Evolutionary conservation across 1,139 yeast species (phyloP), one percentile per base, ranked within the genome.

Genomic region (Geotrichum phurueaensis): DNA sequence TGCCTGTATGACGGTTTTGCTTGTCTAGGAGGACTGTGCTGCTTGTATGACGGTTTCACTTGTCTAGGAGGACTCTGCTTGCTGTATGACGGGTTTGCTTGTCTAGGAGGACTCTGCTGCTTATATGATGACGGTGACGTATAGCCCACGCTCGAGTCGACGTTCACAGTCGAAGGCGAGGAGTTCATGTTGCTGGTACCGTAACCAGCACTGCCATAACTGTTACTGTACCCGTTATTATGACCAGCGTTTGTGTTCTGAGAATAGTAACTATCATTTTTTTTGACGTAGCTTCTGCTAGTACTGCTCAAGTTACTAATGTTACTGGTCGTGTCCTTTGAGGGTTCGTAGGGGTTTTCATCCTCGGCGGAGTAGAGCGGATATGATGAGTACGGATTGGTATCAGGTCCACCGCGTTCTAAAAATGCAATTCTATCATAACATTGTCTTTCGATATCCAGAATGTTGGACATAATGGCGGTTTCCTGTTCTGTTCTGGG

Each of bases 361-460:
- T 54, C 54, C 33, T 58, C 58, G 18, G 50, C 27, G 18, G 54
- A 33, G 18, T 49, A 53, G 45, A 31, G 13, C 22, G 49, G 49
- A 33, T 54, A 58, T 18, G 60, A 51, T 10, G 62, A 49, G 50
- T 61, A 61, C 1, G 62, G 63, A 31, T 57, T 54, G 7, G 56
- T 61, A 33, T 59, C 56, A 18, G 62, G 60, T 22, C 63, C 61
- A 3, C 63, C 62, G 2, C 62, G 60, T 47, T 61, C 62, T 13
- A 73, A 64, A 56, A 68, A 71, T 31, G 65, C 60, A 45, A 74
- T 73, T 29, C 77, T 65, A 58, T 74, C 76, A 52, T 68, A 70
- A 64, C 77, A 74, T 64, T 74, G 76, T 50, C 74, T 69, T 64
- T 74, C 76, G 50, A 74, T 71, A 62, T 73, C 76, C 62, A 69